A percentile compares a stretch with the other conserved stretches of the same genome.
phyloP scores from a whole-genome alignment of 2,329 filamentous ascomycete genomes.

The Nemania serpens region DNA sequence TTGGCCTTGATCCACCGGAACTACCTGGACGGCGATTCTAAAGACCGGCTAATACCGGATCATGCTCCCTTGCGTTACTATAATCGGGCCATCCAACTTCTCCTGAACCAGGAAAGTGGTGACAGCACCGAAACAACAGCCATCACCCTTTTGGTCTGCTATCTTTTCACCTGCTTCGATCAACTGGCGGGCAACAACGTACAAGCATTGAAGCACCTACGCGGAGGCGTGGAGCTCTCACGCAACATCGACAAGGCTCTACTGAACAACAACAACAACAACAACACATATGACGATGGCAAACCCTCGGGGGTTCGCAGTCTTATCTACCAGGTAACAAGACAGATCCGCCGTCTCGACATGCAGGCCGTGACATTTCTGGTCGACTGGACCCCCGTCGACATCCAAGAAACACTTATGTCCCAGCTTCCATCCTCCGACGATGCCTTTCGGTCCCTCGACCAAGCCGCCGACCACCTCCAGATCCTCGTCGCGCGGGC shows the following conservation, averaged over 20 bases:
- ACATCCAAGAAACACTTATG: conserved; percentile 33
- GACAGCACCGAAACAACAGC: conserved; percentile 36
- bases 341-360: conserved; percentile 45
- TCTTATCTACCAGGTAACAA: conserved; percentile 40
- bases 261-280: conserved; percentile 17
- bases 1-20: conserved; percentile 39
- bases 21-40: conserved; percentile 31
- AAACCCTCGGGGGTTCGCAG: conserved; percentile 26
- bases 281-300: conserved; percentile 16
- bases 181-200: conserved; percentile 42
- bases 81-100: conserved; percentile 39
- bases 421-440: conserved; percentile 22
- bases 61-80: conserved; percentile 39
- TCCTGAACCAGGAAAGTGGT: conserved; percentile 35
- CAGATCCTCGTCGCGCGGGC: conserved; percentile 39
- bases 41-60: too few relatives aligned
- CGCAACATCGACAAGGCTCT: conserved; percentile 30
- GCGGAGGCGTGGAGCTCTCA: conserved; percentile 42
- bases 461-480: conserved; percentile 42
- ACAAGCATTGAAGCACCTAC: conserved; percentile 45
- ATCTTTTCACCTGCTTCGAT: conserved; percentile 47
- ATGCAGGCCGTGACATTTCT: conserved; percentile 44
- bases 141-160: conserved; percentile 45
- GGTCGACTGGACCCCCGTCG: conserved; percentile 42
- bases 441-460: conserved; percentile 37